Conservation (phyloP, 768 basidiomycete genomes). For the Leccinellum albellum region DNA sequence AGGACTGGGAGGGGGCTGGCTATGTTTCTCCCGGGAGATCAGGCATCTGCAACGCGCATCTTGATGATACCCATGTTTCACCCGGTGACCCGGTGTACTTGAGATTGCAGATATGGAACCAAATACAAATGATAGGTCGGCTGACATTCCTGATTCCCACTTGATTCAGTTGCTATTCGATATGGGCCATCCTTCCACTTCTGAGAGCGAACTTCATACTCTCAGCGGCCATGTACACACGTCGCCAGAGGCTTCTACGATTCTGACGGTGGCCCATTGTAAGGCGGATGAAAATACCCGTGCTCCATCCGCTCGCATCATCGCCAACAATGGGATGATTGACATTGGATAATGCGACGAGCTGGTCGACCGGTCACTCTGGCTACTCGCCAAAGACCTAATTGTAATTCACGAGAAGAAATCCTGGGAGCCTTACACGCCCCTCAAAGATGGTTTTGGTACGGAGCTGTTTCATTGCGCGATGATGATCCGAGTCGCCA, state of each 20-base stretch:
- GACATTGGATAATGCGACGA: too few relatives aligned
- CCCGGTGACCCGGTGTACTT: background rate
- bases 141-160: background rate
- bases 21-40: slow-evolving; percentile 4
- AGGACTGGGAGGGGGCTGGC: slow-evolving; percentile 27
- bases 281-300: background rate
- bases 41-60: background rate
- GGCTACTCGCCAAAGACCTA: too few relatives aligned
- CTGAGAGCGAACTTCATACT: background rate
- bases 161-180: background rate
- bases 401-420: too few relatives aligned
- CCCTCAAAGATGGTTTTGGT: too few relatives aligned
- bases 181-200: background rate
- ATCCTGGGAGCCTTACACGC: too few relatives aligned
- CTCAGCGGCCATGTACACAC: background rate
- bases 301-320: background rate
- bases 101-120: background rate
- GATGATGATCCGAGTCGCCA: too few relatives aligned
- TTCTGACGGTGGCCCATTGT: background rate
- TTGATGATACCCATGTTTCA: background rate
- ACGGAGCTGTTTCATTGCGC: too few relatives aligned
- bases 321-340: too few relatives aligned
- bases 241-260: background rate
- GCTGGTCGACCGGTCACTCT: too few relatives aligned
- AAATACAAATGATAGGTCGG: background rate